These are phyloP conservation scores for Puccinia sorghi DNA, from an alignment of 1,284 basidiomycete species.

Conservation along the genomic window DNA sequence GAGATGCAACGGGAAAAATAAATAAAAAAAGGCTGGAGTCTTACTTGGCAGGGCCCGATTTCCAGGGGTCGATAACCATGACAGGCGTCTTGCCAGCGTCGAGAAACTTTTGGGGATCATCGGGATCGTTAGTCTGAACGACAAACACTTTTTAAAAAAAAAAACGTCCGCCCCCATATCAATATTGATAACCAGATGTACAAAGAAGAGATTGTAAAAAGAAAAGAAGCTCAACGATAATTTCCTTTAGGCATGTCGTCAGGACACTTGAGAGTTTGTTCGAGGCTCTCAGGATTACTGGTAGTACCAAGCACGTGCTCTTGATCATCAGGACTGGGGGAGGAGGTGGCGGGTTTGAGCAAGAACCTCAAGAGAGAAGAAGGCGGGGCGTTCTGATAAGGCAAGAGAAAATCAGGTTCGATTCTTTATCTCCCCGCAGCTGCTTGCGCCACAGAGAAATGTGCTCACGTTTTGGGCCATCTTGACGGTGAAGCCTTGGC, in stretches of 20 bases:
- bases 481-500: conserved; percentile 6
- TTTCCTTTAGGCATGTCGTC: conserved; percentile 3
- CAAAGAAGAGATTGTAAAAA: background rate
- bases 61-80: background rate
- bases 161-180: too few species aligned
- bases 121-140: conserved; percentile 28
- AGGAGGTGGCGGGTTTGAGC: background rate
- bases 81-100: background rate
- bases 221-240: conserved; percentile 14
- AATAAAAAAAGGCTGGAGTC: background rate
- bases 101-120: background rate
- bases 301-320: conserved; percentile 18
- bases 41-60: background rate
- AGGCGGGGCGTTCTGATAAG: background rate
- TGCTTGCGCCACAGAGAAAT: background rate
- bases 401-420: background rate
- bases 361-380: conserved; percentile 19
- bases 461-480: conserved; percentile 8
- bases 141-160: conserved; percentile 20
- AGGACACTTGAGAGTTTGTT: conserved; percentile 15
- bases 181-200: background rate
- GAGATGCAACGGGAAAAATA: too few species aligned
- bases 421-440: background rate
- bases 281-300: background rate
- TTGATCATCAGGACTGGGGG: background rate